phyloP scores from a whole-genome alignment of 1,284 basidiomycete species.

The Violaceomyces palustris region DNA sequence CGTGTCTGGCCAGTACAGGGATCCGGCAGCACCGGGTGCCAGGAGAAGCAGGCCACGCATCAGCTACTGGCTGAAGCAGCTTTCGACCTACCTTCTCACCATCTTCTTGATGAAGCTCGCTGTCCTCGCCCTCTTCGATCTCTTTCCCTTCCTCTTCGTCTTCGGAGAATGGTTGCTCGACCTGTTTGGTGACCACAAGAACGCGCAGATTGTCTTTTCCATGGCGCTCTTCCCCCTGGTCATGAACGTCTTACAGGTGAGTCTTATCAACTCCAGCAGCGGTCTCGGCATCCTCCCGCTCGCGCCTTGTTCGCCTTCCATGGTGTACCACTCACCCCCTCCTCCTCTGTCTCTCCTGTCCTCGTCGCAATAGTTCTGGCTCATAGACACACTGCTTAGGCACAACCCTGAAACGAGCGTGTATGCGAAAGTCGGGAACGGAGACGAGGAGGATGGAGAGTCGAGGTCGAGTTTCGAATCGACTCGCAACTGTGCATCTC shows the following conservation, averaged over 20 bases:
- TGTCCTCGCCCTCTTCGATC: constrained; percentile 70
- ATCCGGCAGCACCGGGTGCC: constrained; percentile 16
- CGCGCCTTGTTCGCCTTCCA: no score
- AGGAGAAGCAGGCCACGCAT: constrained; percentile 27
- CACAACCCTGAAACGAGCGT: constrained; percentile 40
- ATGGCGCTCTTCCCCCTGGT: constrained; percentile 90
- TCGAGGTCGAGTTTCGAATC: no score
- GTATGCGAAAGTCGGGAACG: constrained; percentile 27
- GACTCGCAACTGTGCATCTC: no score
- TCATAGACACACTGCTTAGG: constrained; percentile 47
- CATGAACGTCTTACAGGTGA: constrained; percentile 61
- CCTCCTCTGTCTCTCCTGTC: no score
- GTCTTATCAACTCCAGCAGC: no score
- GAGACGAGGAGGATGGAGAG: constrained; percentile 10
- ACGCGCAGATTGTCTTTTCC: constrained; percentile 55
- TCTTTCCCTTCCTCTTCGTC: constrained; percentile 62
- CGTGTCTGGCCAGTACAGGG: constrained; percentile 79
- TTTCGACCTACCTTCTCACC: constrained; percentile 75
- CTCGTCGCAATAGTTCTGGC: constrained; percentile 52
- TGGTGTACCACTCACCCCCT: no score
- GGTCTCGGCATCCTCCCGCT: no score
- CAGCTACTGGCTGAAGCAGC: constrained; percentile 73
- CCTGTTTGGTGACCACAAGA: constrained; percentile 64
- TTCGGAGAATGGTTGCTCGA: constrained; percentile 76
- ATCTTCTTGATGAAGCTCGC: constrained; percentile 77